Evolutionary conservation across 129 eudicot genomes (phyloP).

Genomic region (Smallanthus sonchifolius): DNA sequence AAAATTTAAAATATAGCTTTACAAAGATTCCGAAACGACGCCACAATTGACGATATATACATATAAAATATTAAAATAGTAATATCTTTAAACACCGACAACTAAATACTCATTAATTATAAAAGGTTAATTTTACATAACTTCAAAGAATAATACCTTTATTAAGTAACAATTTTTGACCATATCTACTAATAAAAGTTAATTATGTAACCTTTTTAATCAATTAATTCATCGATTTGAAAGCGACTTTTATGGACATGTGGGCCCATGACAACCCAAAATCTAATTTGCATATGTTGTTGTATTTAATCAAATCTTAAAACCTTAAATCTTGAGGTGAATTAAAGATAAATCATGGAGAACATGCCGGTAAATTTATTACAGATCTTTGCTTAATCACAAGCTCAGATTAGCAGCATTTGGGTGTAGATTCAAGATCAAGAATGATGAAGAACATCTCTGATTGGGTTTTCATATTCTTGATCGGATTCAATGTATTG

Average conservation of each 20-base stretch:
- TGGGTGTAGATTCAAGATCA: background rate
- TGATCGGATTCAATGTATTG: conserved; percentile 9
- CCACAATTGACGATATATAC: background rate
- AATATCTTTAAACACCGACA: background rate
- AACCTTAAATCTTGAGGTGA: background rate
- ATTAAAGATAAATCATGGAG: background rate
- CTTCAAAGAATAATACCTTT: too few relatives aligned
- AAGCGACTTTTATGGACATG: background rate
- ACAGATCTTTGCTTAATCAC: conserved; percentile 9
- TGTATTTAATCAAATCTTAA: background rate
- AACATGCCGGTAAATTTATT: background rate
- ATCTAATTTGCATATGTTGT: background rate
- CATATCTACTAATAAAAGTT: too few relatives aligned
- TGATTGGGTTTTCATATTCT: conserved; percentile 6
- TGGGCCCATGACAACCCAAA: conserved; percentile 12
- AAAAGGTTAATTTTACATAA: too few relatives aligned
- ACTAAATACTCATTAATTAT: background rate
- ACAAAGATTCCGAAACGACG: background rate
- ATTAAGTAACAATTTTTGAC: too few relatives aligned
- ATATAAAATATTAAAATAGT: too few relatives aligned
- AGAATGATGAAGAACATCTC: conserved; percentile 13
- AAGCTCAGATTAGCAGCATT: background rate
- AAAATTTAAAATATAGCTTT: too few relatives aligned
- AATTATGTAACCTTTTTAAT: background rate
- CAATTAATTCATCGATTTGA: background rate